phyloP scores from a whole-genome alignment of 176 grass and related monocot genomes.

The Zizania latifolia region DNA sequence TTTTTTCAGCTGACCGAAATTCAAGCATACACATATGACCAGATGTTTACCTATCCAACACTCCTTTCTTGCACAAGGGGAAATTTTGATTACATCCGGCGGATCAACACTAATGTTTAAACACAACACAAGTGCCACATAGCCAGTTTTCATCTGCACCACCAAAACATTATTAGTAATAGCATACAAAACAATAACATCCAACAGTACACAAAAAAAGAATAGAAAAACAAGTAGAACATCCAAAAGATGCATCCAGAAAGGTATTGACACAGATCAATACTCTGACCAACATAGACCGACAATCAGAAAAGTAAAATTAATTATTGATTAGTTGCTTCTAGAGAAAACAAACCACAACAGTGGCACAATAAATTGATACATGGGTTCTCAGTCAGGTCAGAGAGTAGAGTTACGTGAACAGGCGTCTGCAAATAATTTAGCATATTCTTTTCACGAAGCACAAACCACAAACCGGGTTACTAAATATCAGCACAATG shows the following conservation, averaged over 20 bases:
- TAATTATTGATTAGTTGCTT: constrained; percentile 25
- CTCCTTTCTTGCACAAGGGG: constrained; percentile 89
- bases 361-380: background rate
- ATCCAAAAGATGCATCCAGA: background rate
- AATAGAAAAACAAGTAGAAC: constrained; percentile 28
- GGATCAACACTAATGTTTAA: constrained; percentile 99
- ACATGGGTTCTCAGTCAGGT: background rate
- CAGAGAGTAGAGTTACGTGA: too few relatives aligned
- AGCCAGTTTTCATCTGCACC: constrained; percentile 97
- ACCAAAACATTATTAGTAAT: constrained; percentile 41
- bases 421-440: too few relatives aligned
- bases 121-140: constrained; percentile 93
- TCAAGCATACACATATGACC: constrained; percentile 6
- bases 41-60: constrained; percentile 89
- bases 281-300: background rate
- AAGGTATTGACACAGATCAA: background rate
- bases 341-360: background rate
- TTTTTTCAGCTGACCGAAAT: background rate
- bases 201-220: constrained; percentile 3
- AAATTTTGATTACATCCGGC: constrained; percentile 96
- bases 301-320: background rate
- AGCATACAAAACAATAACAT: constrained; percentile 6
- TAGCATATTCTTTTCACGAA: background rate
- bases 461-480: background rate
- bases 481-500: background rate